Evolutionary conservation across 2,329 filamentous ascomycete genomes (phyloP).

Genomic region (Ophiostoma populinum): DNA sequence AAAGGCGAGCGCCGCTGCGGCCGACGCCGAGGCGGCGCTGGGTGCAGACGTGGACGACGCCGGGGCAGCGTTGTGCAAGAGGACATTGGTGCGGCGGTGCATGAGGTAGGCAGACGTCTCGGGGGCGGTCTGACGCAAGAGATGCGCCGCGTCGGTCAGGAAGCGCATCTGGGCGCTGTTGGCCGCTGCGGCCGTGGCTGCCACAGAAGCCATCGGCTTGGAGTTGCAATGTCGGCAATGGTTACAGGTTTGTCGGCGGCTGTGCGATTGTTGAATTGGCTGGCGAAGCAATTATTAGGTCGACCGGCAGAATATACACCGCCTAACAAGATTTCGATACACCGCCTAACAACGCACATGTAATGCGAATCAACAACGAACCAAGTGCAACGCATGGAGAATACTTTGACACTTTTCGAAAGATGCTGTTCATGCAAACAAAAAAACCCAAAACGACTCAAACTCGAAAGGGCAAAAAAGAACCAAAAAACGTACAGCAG

Average conservation of each 20-base stretch:
- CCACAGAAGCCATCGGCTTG: too few relatives aligned
- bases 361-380: too few relatives aligned
- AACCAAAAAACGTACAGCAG: too few relatives aligned
- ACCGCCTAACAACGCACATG: too few relatives aligned
- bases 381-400: too few relatives aligned
- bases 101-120: conserved; percentile 43
- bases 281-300: not conserved
- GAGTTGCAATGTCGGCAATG: not conserved
- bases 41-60: conserved; percentile 17
- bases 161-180: conserved; percentile 21
- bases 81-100: conserved; percentile 27
- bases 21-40: not conserved
- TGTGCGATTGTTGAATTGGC: not conserved
- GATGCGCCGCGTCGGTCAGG: conserved; percentile 41
- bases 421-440: too few relatives aligned
- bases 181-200: conserved; percentile 1
- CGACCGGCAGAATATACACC: conserved; percentile 4
- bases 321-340: too few relatives aligned
- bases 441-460: too few relatives aligned
- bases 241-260: not conserved
- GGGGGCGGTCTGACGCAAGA: conserved; percentile 33
- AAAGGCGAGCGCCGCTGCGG: not conserved
- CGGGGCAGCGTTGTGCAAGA: conserved; percentile 24
- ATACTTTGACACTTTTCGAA: too few relatives aligned
- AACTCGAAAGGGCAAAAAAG: too few relatives aligned